A percentile compares a stretch with the other conserved stretches of the same genome.
Conservation (phyloP, 176 grass and related monocot genomes). For the Raddia distichophylla region DNA sequence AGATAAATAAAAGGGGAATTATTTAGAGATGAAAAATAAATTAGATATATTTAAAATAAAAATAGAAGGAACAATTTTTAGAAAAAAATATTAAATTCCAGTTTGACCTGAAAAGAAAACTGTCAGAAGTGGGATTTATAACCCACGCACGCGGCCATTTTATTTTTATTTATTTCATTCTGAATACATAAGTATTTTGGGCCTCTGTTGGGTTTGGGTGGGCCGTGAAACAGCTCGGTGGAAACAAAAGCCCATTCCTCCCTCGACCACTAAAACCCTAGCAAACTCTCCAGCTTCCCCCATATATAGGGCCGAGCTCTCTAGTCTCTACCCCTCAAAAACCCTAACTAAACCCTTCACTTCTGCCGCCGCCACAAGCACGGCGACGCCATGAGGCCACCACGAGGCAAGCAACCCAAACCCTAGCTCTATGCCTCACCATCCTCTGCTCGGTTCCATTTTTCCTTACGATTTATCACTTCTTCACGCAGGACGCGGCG, state of each 20-base stretch:
- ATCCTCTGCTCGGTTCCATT: background rate
- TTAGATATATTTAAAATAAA: too few relatives aligned
- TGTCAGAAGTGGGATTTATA: conserved; percentile 78
- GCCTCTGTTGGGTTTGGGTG: background rate
- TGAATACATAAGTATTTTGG: too few relatives aligned
- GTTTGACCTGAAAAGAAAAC: too few relatives aligned
- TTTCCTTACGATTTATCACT: background rate
- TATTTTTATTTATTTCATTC: too few relatives aligned
- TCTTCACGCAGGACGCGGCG: conserved; percentile 34
- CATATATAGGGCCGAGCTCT: conserved; percentile 24
- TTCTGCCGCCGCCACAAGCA: conserved; percentile 18
- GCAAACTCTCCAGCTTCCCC: too few relatives aligned
- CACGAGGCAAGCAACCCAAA: conserved; percentile 19
- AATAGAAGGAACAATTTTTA: too few relatives aligned
- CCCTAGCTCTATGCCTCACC: background rate
- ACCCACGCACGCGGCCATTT: conserved; percentile 38
- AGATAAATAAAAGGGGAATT: too few relatives aligned
- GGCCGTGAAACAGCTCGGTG: background rate
- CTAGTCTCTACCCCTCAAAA: conserved; percentile 16
- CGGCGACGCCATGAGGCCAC: conserved; percentile 51
- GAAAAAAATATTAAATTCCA: too few relatives aligned
- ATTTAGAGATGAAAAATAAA: too few relatives aligned
- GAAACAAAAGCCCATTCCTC: background rate
- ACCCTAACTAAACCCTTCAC: conserved; percentile 54
- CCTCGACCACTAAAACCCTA: conserved; percentile 36